These are phyloP conservation scores for Theobroma cacao DNA, from an alignment of 345 rosid species.

Conservation along the genomic window DNA sequence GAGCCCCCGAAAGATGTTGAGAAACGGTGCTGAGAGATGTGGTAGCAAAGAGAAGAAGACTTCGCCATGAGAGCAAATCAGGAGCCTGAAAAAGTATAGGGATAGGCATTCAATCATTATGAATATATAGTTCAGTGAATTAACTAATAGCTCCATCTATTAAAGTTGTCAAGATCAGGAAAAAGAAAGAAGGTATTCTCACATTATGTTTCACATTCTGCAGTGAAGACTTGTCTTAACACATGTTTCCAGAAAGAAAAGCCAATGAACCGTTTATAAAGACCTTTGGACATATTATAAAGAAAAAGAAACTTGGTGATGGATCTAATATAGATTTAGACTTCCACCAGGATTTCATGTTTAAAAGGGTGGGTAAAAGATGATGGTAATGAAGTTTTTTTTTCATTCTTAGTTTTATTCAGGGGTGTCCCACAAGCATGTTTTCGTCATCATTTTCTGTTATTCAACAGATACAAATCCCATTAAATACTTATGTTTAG, in stretches of 20 bases:
- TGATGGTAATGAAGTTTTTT: background rate
- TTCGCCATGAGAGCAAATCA: slow-evolving; percentile 25
- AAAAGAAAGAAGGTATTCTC: background rate
- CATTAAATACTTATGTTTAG: too few relatives aligned
- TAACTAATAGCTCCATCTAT: background rate
- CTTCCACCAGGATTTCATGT: background rate
- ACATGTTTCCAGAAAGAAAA: background rate
- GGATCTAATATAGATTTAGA: background rate
- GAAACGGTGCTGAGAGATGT: slow-evolving; percentile 20
- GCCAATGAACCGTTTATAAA: background rate
- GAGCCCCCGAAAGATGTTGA: slow-evolving; percentile 21
- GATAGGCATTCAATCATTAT: background rate
- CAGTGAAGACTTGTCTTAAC: background rate
- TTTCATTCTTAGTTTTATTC: background rate
- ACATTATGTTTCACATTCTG: background rate
- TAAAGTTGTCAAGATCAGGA: background rate
- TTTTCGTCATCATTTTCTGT: background rate
- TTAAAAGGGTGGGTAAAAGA: background rate
- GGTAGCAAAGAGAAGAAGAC: slow-evolving; percentile 25
- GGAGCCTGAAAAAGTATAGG: background rate
- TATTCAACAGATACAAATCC: background rate
- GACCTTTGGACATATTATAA: background rate
- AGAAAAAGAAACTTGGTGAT: background rate
- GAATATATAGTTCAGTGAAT: background rate
- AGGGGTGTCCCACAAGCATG: background rate